Conservation (phyloP, 352 stramenopile genomes). For the Phytopythium cucurbitacearum region DNA sequence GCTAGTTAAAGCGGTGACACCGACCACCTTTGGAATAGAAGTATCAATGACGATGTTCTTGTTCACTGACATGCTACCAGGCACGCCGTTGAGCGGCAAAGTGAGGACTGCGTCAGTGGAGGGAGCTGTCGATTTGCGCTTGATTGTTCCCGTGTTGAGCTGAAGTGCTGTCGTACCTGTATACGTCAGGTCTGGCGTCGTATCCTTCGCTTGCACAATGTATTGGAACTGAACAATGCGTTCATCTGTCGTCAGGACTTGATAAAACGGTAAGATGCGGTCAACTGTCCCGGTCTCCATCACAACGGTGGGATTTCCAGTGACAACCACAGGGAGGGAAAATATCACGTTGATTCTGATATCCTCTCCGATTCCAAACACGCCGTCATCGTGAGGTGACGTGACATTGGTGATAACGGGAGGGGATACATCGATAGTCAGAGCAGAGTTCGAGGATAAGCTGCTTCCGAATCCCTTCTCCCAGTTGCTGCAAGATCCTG, state of each 20-base stretch:
- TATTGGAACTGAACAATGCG: conserved; percentile 68
- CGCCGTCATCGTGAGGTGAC: conserved; percentile 53
- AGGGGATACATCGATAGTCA: conserved; percentile 50
- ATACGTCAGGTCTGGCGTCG: conserved; percentile 62
- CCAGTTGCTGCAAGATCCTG: conserved; percentile 48
- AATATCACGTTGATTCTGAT: conserved; percentile 78
- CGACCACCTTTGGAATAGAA: conserved; percentile 34
- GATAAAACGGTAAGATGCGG: conserved; percentile 51
- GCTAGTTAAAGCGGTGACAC: conserved; percentile 23
- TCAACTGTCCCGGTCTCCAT: conserved; percentile 61
- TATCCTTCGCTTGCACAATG: conserved; percentile 67
- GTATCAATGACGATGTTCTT: conserved; percentile 79
- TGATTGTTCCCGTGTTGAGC: conserved; percentile 55
- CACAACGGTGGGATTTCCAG: conserved; percentile 51
- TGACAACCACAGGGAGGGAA: conserved; percentile 52
- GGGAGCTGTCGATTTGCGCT: conserved; percentile 39
- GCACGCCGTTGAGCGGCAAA: conserved; percentile 45
- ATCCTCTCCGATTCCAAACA: conserved; percentile 66
- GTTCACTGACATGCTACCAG: conserved; percentile 57
- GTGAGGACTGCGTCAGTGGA: conserved; percentile 45
- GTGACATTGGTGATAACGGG: conserved; percentile 47
- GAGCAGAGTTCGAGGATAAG: conserved; percentile 35
- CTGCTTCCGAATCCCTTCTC: conserved; percentile 56
- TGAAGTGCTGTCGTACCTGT: conserved; percentile 36
- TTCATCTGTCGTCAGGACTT: conserved; percentile 27